Conservation (phyloP, 2,329 filamentous ascomycete genomes). For the Talaromyces sp. region DNA sequence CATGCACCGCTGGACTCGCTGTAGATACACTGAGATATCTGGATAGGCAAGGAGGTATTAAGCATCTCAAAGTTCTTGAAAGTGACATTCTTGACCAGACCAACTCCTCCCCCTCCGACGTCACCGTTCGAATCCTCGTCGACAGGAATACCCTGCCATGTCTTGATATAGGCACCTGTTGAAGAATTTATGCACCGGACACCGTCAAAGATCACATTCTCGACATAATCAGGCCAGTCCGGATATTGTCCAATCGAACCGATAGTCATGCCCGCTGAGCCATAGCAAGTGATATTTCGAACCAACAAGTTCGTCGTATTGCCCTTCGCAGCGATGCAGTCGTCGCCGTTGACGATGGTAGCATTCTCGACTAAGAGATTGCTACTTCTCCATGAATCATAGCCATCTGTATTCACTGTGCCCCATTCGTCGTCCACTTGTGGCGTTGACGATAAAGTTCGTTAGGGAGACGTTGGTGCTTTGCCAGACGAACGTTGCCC, state of each 20-base stretch:
- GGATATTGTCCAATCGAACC: slow-evolving; percentile 39
- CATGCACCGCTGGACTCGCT: slow-evolving; percentile 3
- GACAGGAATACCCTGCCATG: slow-evolving; percentile 21
- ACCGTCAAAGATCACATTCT: slow-evolving; percentile 37
- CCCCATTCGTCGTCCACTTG: slow-evolving; percentile 42
- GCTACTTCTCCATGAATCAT: slow-evolving; percentile 49
- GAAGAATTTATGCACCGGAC: slow-evolving; percentile 18
- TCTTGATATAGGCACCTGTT: slow-evolving; percentile 24
- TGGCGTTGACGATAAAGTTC: slow-evolving; percentile 50
- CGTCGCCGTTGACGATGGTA: slow-evolving; percentile 34
- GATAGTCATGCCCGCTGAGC: slow-evolving; percentile 35
- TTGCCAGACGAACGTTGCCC: slow-evolving; percentile 46
- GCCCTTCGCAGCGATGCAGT: slow-evolving; percentile 39
- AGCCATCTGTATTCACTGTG: slow-evolving; percentile 49
- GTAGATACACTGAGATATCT: slow-evolving; percentile 27
- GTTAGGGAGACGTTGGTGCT: slow-evolving; percentile 50
- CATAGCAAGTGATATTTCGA: slow-evolving; percentile 36
- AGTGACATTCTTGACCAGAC: slow-evolving; percentile 21
- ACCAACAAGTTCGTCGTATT: slow-evolving; percentile 40
- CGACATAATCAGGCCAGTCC: slow-evolving; percentile 31
- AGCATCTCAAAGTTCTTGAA: slow-evolving; percentile 23
- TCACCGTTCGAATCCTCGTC: slow-evolving; percentile 21
- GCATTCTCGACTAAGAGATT: slow-evolving; percentile 45
- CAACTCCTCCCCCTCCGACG: slow-evolving; percentile 22
- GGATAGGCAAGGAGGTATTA: slow-evolving; percentile 23